A percentile compares a stretch with the other conserved stretches of the same genome.
phyloP scores from a whole-genome alignment of 1,139 yeast species.

The Arxiozyma heterogenica region DNA sequence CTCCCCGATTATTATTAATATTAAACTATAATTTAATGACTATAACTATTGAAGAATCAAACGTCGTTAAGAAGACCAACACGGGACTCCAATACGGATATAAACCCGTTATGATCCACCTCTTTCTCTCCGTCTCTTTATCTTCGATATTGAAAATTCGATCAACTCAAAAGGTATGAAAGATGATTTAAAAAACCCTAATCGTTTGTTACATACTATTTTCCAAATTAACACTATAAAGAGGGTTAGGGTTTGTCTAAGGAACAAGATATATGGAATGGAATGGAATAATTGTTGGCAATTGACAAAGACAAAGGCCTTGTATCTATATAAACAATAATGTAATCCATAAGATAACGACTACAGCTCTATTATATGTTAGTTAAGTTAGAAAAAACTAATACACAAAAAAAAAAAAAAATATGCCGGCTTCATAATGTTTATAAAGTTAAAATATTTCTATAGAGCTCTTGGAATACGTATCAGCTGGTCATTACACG shows the following conservation, averaged over 20 bases:
- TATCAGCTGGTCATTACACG: not conserved
- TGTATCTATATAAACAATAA: no score
- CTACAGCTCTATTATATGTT: no score
- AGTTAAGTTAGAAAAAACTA: no score
- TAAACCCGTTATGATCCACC: no score
- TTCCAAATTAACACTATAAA: not conserved
- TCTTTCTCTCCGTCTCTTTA: not conserved
- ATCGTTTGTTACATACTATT: not conserved
- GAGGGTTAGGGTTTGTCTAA: not conserved
- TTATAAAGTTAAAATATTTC: not conserved
- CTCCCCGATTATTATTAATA: no score
- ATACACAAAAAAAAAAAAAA: not conserved
- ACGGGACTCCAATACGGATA: not conserved
- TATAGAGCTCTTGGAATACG: not conserved
- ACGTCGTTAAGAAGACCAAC: not conserved
- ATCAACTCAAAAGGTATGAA: no score
- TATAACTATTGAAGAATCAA: not conserved
- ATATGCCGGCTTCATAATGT: no score
- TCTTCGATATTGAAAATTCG: not conserved
- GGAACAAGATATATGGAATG: not conserved
- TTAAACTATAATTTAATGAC: no score
- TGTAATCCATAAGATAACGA: not conserved
- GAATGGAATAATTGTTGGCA: not conserved
- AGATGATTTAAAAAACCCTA: constrained; percentile 5
- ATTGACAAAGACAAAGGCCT: not conserved